phyloP scores from a whole-genome alignment of 352 stramenopile species.

The Phytophthora tentaculata region DNA sequence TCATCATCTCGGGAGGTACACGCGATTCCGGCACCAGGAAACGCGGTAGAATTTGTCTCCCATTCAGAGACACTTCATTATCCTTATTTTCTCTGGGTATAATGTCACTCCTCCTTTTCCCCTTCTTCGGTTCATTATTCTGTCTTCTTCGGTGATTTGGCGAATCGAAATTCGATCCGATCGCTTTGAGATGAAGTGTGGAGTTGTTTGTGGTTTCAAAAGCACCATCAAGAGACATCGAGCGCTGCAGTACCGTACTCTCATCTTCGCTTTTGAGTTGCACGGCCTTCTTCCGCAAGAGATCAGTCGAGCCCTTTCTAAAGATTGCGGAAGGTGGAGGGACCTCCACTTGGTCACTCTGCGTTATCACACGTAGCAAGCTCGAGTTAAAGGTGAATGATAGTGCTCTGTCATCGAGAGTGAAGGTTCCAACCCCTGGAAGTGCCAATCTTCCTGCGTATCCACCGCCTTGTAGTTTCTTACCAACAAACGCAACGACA shows the following conservation, averaged over 20 bases:
- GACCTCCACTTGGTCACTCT: slow-evolving; percentile 17
- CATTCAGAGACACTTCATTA: slow-evolving; percentile 5
- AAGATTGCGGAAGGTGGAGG: slow-evolving; percentile 18
- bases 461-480: slow-evolving; percentile 38
- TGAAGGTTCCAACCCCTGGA: slow-evolving; percentile 43
- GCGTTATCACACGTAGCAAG: slow-evolving; percentile 35
- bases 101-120: slow-evolving; percentile 10
- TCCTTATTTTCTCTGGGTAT: slow-evolving; percentile 12
- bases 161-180: slow-evolving; percentile 2
- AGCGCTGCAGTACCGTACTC: slow-evolving; percentile 19
- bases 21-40: slow-evolving; percentile 51
- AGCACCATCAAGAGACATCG: slow-evolving; percentile 22
- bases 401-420: slow-evolving; percentile 50
- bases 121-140: not conserved
- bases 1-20: slow-evolving; percentile 22
- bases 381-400: slow-evolving; percentile 52
- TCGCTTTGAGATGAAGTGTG: slow-evolving; percentile 9
- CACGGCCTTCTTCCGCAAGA: slow-evolving; percentile 17
- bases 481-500: slow-evolving; percentile 47
- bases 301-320: slow-evolving; percentile 13
- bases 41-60: slow-evolving; percentile 47
- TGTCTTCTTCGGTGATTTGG: not conserved
- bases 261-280: slow-evolving; percentile 1
- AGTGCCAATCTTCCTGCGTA: slow-evolving; percentile 38
- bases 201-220: slow-evolving; percentile 6